Evolutionary conservation across 192 early-diverging fungal species (phyloP), one percentile per base, ranked within the genome.

Genomic region (Radiomyces spectabilis): DNA sequence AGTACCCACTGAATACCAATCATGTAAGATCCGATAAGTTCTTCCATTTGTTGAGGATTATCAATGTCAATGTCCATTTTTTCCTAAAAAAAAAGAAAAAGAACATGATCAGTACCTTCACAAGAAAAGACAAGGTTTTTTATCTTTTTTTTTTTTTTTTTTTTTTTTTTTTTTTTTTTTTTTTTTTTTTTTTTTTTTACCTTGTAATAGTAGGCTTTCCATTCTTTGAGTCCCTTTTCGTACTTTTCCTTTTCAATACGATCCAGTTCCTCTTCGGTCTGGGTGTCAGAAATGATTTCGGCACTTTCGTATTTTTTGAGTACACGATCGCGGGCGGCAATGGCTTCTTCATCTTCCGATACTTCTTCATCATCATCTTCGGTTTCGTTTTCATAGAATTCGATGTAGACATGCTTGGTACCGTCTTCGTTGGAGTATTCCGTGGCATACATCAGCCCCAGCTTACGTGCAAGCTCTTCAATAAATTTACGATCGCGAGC

Each of bases 1-100:
- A 99, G 72, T 3, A 98, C 94, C 97, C 97, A 99, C 66, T 96
- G 94, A 25, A 99, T 66, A n/a, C 94, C 90, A 63, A 86, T 86
- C 3, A 97, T 81, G 57, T 99, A 99, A 9, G 77, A 72, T 52
- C 77, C 74, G 29, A 90, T 80, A 61, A 89, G 65, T 1, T 55
- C 52, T 31, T 81, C 78, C 38, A 89, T 74, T 3, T 72, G 57
- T 15, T 68, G 62, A 4, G 37, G 26, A 3, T 66, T 51, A 26
- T 65, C 65, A 27, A 68, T 48, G 55, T 81, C 69, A 9, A 73
- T 72, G 25, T 68, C 53, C 51, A 71, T 68, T 57, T 80, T 61
- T 26, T 52, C 43, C 56, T 46, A 32, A n/a, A 21, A 35, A 41
- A 26, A 48, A 49, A 27, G n/a, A 24, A 12, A 45, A 16, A 16